A percentile compares a stretch with the other conserved stretches of the same genome.
Evolutionary conservation across 768 basidiomycete species (phyloP).

Genomic region (Xanthoconium purpureum): DNA sequence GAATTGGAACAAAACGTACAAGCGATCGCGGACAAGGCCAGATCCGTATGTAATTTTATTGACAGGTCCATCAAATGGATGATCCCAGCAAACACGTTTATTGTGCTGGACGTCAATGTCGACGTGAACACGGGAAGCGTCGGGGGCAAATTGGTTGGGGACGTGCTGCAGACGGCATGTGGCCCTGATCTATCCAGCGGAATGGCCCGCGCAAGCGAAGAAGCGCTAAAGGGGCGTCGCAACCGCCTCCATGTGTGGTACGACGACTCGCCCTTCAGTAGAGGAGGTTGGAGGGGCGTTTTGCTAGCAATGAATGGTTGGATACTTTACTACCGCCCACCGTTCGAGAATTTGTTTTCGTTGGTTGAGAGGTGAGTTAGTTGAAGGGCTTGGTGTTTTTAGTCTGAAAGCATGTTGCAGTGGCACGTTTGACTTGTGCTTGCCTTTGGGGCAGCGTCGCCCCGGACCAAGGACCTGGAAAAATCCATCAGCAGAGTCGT

Average conservation of each 20-base stretch:
- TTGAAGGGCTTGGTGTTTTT: background rate
- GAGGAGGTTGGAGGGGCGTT: background rate
- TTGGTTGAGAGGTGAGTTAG: background rate
- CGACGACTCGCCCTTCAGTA: background rate
- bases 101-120: background rate
- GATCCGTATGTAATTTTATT: too few relatives aligned
- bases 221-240: background rate
- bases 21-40: too few relatives aligned
- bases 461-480: background rate
- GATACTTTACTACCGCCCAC: background rate
- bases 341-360: background rate
- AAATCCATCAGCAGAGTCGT: background rate
- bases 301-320: background rate
- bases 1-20: too few relatives aligned
- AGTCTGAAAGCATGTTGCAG: background rate
- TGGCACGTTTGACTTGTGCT: background rate
- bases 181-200: background rate
- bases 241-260: background rate
- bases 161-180: background rate
- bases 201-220: background rate
- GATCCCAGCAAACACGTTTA: background rate
- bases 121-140: background rate
- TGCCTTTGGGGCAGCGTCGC: background rate
- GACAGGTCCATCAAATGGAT: background rate
- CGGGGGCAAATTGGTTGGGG: background rate